Evolutionary conservation across 2,329 filamentous ascomycete genomes (phyloP), one percentile per base, ranked within the genome.

Genomic region (Fusarium pilosicola): DNA sequence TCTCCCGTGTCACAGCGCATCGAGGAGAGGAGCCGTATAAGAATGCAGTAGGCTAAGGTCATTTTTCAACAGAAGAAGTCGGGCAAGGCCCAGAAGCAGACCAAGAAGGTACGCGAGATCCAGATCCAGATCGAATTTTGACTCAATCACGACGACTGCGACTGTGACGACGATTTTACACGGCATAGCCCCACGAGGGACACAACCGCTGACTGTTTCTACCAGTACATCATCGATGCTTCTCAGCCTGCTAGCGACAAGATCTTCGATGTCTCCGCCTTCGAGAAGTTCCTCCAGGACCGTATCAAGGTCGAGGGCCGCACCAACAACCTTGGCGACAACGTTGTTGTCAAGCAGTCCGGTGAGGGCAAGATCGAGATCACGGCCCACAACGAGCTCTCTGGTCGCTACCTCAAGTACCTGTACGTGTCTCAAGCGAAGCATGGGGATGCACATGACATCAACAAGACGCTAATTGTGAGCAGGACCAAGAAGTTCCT

Each of bases 281-380:
- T 99, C 86, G 95, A 98, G 89, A 98, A 98, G 92, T 99, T 99
- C 93, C 94, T 99, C 76, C 95, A 98, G 91, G 96, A 98, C 88
- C 95, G 94, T 88, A 97, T 99, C 92, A 99, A 99, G 94, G 95
- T 99, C 81, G 96, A 98, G 80, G 96, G 96, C 88, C 96, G 95
- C 84, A 95, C 96, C 83, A 95, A 95, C 81, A 98, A 99, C 92
- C 93, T 99, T 80, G 96, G 96, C 84, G 96, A 98, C 83, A 91
- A 89, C 84, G 92, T 99, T 83, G 88, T 91, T 84, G 96, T 99
- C 89, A 92, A 91, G 83, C 94, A 97, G 90, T 87, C 92, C 82
- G 95, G 94, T 79, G 96, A 98, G 83, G 96, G 96, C 87, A 98
- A 98, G 92, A 93, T 99, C 84, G 95, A 98, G 91, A 92, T 99